A percentile compares a stretch with the other conserved stretches of the same genome.
phyloP scores from a whole-genome alignment of 1,284 basidiomycete genomes.

The Microbotryum silenes-acaulis region DNA sequence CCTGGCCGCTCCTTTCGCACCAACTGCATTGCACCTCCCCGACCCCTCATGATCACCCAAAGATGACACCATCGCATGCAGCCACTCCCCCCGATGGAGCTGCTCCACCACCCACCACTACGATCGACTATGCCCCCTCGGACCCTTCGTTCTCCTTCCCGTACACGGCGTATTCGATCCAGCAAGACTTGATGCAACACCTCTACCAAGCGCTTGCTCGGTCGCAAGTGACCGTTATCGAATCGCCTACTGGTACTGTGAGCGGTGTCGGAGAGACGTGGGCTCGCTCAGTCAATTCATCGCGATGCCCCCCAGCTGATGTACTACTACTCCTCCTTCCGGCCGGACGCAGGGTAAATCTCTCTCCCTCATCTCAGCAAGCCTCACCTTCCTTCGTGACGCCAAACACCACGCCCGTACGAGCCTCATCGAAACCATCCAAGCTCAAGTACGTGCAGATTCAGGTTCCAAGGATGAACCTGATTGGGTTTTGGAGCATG shows the following conservation, averaged over 20 bases:
- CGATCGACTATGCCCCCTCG: neutral
- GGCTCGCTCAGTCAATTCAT: no score
- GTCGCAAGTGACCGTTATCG: constrained; percentile 60
- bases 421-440: constrained; percentile 19
- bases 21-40: no score
- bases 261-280: constrained; percentile 5
- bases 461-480: constrained; percentile 36
- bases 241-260: constrained; percentile 47
- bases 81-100: no score
- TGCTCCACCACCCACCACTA: no score
- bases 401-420: constrained; percentile 32
- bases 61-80: no score
- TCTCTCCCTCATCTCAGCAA: constrained; percentile 42
- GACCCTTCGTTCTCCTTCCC: constrained; percentile 51
- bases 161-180: constrained; percentile 71
- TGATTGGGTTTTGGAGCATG: constrained; percentile 43
- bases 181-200: constrained; percentile 78
- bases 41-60: no score
- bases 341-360: constrained; percentile 40
- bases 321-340: no score
- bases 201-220: constrained; percentile 73
- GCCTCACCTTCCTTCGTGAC: constrained; percentile 40
- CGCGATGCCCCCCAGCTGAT: no score
- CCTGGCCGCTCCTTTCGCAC: no score
- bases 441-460: constrained; percentile 14